Percentiles rank a stretch among this genome's conserved stretches.
These are phyloP conservation scores for Triticum aestivum DNA, from an alignment of 176 grass and related monocot genomes.

Conservation along the genomic window IWGSC_CS_RefSeq_v2.1 NC_057797.1:579999202-579999701, in stretches of 20 bases:
- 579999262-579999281: neutral
- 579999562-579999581: conserved; percentile 82
- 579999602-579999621: conserved; percentile 89
- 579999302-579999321: conserved; percentile 89
- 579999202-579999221: neutral
- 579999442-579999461: conserved; percentile 92
- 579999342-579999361: conserved; percentile 98
- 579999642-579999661: conserved; percentile 83
- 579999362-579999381: conserved; percentile 97
- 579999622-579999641: conserved; percentile 82
- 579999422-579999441: conserved; percentile 85
- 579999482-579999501: conserved; percentile 80
- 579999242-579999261: neutral
- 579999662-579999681: conserved; percentile 93
- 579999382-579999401: conserved; percentile 76
- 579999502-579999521: conserved; percentile 77
- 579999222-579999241: conserved; percentile 4
- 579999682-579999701: conserved; percentile 63
- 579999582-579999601: conserved; percentile 95
- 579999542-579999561: conserved; percentile 80
- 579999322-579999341: conserved; percentile 95
- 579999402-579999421: conserved; percentile 76
- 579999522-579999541: conserved; percentile 90
- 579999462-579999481: conserved; percentile 89
- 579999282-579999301: conserved; percentile 60